phyloP scores from a whole-genome alignment of 2,329 filamentous ascomycete species.

The Neopestalotiopsis rosae region DNA sequence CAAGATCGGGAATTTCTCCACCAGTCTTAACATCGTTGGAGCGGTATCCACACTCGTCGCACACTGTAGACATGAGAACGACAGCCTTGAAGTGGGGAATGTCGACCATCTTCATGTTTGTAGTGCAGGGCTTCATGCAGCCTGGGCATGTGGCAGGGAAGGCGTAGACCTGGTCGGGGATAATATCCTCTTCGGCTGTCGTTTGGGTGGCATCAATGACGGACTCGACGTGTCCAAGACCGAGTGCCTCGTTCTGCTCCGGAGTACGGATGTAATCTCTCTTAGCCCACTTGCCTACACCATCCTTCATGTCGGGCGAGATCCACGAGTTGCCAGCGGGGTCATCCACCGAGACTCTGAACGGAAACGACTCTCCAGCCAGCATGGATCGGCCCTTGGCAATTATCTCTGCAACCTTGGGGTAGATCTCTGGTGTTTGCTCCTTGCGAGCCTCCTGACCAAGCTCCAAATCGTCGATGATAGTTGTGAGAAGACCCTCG shows the following conservation, averaged over 20 bases:
- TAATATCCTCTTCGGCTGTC: conserved; percentile 73
- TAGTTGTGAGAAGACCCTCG: conserved; percentile 81
- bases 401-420: conserved; percentile 80
- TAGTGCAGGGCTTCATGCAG: conserved; percentile 83
- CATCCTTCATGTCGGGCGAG: conserved; percentile 80
- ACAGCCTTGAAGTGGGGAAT: conserved; percentile 99
- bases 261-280: conserved; percentile 81
- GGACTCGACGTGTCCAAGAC: conserved; percentile 68
- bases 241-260: conserved; percentile 86
- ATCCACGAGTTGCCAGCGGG: conserved; percentile 97
- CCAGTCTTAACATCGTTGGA: conserved; percentile 98
- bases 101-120: conserved; percentile 98
- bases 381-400: conserved; percentile 78
- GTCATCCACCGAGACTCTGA: conserved; percentile 88
- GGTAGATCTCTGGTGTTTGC: conserved; percentile 76
- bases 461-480: conserved; percentile 80
- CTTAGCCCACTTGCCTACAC: conserved; percentile 87
- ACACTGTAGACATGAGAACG: conserved; percentile 92
- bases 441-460: conserved; percentile 84
- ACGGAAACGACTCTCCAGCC: conserved; percentile 78
- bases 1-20: conserved; percentile 85
- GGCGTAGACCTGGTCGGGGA: conserved; percentile 90
- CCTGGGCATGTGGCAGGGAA: conserved; percentile 93
- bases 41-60: conserved; percentile 89
- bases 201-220: conserved; percentile 51